These are phyloP conservation scores for Ottelia alismoides DNA, from an alignment of 106 monocot species.

Conservation along the genomic window DNA sequence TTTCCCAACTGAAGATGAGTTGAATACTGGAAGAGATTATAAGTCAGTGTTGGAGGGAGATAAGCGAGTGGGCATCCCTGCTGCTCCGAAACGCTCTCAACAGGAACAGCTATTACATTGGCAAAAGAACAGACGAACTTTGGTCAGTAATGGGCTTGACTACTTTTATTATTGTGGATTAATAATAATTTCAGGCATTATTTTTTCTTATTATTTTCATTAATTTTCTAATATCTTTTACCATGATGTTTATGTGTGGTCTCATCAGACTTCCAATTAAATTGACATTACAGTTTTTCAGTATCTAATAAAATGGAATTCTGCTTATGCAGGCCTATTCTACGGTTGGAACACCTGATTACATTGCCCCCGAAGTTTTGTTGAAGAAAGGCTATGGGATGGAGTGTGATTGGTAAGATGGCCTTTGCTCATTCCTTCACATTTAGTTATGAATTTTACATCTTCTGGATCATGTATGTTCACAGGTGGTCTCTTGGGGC, in stretches of 20 bases:
- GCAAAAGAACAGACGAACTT: slow-evolving; percentile 59
- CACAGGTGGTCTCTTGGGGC: slow-evolving; percentile 82
- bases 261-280: no score
- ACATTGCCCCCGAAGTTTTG: slow-evolving; percentile 93
- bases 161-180: no score
- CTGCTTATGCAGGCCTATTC: slow-evolving; percentile 64
- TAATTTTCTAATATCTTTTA: no score
- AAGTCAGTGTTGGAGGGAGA: slow-evolving; percentile 21
- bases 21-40: slow-evolving; percentile 19
- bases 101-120: slow-evolving; percentile 63
- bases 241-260: no score
- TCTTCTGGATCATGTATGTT: background rate
- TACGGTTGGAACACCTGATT: slow-evolving; percentile 94
- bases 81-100: slow-evolving; percentile 41
- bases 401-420: slow-evolving; percentile 85
- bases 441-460: background rate
- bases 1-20: slow-evolving; percentile 48
- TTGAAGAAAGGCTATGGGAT: slow-evolving; percentile 96
- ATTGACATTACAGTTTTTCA: no score
- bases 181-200: no score
- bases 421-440: background rate
- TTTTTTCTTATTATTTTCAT: no score
- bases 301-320: no score
- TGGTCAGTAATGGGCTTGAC: slow-evolving; percentile 24
- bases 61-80: slow-evolving; percentile 18